phyloP scores from a whole-genome alignment of 2,329 filamentous ascomycete genomes.

The Lasiodiplodia theobromae region DNA sequence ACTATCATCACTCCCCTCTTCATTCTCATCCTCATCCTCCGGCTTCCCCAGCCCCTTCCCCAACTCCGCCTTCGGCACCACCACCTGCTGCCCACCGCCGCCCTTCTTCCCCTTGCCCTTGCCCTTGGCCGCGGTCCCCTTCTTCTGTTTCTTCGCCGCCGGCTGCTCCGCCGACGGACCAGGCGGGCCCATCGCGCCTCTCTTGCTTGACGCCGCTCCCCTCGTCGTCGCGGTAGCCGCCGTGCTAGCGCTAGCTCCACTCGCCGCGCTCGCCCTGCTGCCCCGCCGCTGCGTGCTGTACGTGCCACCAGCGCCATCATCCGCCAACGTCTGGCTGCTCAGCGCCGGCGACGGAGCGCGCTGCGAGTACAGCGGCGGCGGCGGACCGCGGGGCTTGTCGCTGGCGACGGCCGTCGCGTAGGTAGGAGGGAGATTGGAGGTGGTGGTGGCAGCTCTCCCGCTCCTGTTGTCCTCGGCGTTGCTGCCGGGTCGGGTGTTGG shows the following conservation, averaged over 20 bases:
- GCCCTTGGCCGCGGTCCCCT: neutral
- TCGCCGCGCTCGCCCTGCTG: conserved; percentile 37
- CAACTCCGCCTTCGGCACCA: conserved; percentile 40
- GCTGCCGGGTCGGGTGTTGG: neutral
- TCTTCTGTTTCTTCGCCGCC: conserved; percentile 29
- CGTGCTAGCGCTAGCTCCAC: conserved; percentile 36
- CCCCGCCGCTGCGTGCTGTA: conserved; percentile 33
- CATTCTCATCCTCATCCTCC: conserved; percentile 38
- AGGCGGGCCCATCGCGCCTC: conserved; percentile 34
- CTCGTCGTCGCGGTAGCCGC: conserved; percentile 16
- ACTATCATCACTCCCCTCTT: conserved; percentile 58
- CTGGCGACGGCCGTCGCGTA: neutral
- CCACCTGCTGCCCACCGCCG: conserved; percentile 30
- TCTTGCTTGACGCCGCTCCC: conserved; percentile 36
- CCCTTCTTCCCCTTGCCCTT: conserved; percentile 24
- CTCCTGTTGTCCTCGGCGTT: conserved; percentile 31
- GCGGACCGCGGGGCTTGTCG: neutral
- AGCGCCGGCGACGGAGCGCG: neutral
- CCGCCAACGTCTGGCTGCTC: conserved; percentile 30
- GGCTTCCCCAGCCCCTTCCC: conserved; percentile 18
- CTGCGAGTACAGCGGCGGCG: neutral
- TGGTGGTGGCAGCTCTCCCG: conserved; percentile 23
- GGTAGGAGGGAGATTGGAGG: neutral
- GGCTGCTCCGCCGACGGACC: conserved; percentile 38
- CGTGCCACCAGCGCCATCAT: conserved; percentile 34